A percentile compares a stretch with the other conserved stretches of the same genome.
phyloP scores from a whole-genome alignment of 2,329 filamentous ascomycete species.

The Stemphylium lycopersici region DNA sequence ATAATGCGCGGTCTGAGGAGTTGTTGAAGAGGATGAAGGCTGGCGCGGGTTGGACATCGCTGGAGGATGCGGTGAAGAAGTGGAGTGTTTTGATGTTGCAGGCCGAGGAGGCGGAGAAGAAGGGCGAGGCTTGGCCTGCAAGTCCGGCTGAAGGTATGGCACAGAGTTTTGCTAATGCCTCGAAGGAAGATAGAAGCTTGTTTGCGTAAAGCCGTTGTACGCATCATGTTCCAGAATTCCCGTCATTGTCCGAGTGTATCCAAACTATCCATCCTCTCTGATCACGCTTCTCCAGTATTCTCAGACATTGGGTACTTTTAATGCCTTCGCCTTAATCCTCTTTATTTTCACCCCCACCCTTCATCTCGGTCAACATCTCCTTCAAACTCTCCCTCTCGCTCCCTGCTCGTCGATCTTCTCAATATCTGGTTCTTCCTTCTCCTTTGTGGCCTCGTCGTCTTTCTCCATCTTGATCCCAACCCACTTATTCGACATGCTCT shows the following conservation, averaged over 20 bases:
- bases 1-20: neutral
- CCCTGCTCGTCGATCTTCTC: neutral
- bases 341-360: no score
- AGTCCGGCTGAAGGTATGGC: neutral
- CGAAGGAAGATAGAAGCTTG: neutral
- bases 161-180: no score
- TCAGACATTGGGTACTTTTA: no score
- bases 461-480: neutral
- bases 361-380: neutral
- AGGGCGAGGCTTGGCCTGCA: neutral
- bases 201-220: neutral
- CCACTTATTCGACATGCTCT: neutral
- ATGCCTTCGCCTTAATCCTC: neutral
- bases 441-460: neutral
- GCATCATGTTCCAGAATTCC: no score
- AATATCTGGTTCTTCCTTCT: neutral
- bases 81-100: neutral
- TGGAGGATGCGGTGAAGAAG: conserved; percentile 18
- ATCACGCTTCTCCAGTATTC: no score
- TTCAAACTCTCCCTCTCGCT: neutral
- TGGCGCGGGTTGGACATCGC: conserved; percentile 11
- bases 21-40: conserved; percentile 19
- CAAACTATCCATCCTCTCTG: no score
- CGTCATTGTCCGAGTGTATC: no score
- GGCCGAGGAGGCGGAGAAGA: neutral